These are phyloP conservation scores for Solanum neorickii DNA, from an alignment of 257 asterid species.

Conservation along the genomic window DNA sequence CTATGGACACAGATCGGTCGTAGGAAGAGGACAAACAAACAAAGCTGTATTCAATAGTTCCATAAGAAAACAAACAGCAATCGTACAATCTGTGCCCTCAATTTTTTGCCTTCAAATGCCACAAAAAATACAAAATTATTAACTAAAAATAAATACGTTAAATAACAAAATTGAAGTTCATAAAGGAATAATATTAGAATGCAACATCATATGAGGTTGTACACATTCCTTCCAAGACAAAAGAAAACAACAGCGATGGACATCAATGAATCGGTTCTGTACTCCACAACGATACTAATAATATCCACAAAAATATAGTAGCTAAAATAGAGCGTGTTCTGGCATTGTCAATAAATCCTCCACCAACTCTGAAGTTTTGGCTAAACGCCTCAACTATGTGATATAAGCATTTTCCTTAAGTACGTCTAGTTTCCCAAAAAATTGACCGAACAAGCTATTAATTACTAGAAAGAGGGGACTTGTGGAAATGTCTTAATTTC, in stretches of 20 bases:
- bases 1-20: neutral
- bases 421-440: neutral
- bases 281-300: neutral
- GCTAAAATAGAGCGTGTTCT: neutral
- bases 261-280: neutral
- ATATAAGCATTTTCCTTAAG: neutral
- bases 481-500: neutral
- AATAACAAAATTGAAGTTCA: neutral
- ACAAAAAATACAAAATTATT: no score
- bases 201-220: neutral
- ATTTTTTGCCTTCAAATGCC: neutral
- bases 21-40: neutral
- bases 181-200: neutral
- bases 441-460: neutral
- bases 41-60: neutral
- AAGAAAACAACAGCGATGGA: neutral
- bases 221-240: neutral
- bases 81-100: neutral
- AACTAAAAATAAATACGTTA: neutral
- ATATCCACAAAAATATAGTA: neutral
- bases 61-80: neutral
- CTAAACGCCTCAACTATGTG: neutral
- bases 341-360: neutral
- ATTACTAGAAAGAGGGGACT: neutral
- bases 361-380: neutral